Evolutionary conservation across 257 asterid genomes (phyloP).

Genomic region (Nicotiana knightiana): DNA sequence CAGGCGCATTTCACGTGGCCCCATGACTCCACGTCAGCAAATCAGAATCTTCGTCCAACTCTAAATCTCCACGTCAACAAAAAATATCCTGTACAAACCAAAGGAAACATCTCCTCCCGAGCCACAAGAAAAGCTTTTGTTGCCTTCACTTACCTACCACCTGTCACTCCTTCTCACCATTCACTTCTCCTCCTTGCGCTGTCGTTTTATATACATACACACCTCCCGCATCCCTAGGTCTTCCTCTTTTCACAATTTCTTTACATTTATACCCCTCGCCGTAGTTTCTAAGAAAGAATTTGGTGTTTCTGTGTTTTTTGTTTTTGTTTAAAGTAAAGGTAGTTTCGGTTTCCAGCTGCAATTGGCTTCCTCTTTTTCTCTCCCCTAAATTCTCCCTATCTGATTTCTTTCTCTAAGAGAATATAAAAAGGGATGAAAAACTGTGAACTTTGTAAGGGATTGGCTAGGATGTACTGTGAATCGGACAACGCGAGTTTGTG

Average conservation of each 20-base stretch:
- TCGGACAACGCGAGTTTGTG: slow-evolving; percentile 73
- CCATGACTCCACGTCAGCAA: slow-evolving; percentile 21
- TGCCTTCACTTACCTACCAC: slow-evolving; percentile 24
- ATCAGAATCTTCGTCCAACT: slow-evolving; percentile 20
- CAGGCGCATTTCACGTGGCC: slow-evolving; percentile 23
- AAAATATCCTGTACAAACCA: slow-evolving; percentile 31
- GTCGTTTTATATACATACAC: slow-evolving; percentile 23
- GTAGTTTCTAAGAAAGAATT: not conserved
- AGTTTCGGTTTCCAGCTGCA: not conserved
- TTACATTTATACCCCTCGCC: not conserved
- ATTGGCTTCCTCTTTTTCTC: not conserved
- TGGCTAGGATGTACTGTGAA: slow-evolving; percentile 60
- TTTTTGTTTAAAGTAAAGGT: not conserved
- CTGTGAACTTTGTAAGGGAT: slow-evolving; percentile 55
- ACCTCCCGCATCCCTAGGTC: slow-evolving; percentile 9
- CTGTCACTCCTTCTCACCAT: slow-evolving; percentile 35
- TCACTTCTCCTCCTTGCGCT: slow-evolving; percentile 7
- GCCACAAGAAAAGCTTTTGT: not conserved
- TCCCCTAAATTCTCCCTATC: not conserved
- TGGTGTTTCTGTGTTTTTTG: not conserved
- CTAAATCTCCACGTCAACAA: slow-evolving; percentile 27
- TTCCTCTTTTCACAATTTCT: not conserved
- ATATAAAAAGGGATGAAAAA: slow-evolving; percentile 25
- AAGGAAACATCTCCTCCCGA: slow-evolving; percentile 23
- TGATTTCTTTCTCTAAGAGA: not conserved